Percentiles rank a stretch among this genome's conserved stretches.
These are phyloP conservation scores for Limnanthes douglasii DNA, from an alignment of 345 rosid species.

Conservation along the genomic window DNA sequence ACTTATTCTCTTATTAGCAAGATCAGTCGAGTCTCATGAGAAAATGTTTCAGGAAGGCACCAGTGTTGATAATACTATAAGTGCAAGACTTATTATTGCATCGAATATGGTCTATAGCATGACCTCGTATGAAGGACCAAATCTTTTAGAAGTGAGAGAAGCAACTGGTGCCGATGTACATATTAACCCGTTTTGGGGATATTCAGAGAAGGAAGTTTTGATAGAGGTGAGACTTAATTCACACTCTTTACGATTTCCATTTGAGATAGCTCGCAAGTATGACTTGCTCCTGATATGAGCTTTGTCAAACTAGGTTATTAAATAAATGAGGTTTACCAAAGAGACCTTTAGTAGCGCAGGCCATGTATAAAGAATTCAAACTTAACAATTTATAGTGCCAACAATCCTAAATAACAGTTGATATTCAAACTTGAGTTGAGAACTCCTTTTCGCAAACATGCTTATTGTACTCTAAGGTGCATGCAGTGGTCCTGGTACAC, in stretches of 20 bases:
- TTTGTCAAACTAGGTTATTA: too few relatives aligned
- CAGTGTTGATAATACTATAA: slow-evolving; percentile 18
- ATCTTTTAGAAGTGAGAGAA: slow-evolving; percentile 13
- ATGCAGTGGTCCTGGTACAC: not conserved
- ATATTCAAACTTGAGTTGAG: too few relatives aligned
- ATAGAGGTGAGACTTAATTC: slow-evolving; percentile 27
- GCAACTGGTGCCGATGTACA: slow-evolving; percentile 26
- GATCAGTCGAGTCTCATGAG: slow-evolving; percentile 38
- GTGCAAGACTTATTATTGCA: slow-evolving; percentile 35
- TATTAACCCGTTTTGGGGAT: slow-evolving; percentile 13
- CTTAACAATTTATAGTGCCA: too few relatives aligned
- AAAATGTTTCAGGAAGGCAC: slow-evolving; percentile 12
- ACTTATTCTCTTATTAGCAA: slow-evolving; percentile 31
- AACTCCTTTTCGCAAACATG: too few relatives aligned
- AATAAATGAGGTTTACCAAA: too few relatives aligned
- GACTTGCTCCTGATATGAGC: too few relatives aligned
- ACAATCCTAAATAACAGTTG: too few relatives aligned
- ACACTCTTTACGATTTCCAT: slow-evolving; percentile 5
- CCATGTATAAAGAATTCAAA: too few relatives aligned
- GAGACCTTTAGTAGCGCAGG: too few relatives aligned
- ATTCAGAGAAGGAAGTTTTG: slow-evolving; percentile 24
- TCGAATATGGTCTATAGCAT: slow-evolving; percentile 14
- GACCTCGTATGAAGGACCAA: slow-evolving; percentile 11
- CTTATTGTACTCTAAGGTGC: too few relatives aligned
- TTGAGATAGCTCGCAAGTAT: slow-evolving; percentile 13